phyloP scores from a whole-genome alignment of 1,284 basidiomycete species.

The Fomitiporia mediterranea region DNA sequence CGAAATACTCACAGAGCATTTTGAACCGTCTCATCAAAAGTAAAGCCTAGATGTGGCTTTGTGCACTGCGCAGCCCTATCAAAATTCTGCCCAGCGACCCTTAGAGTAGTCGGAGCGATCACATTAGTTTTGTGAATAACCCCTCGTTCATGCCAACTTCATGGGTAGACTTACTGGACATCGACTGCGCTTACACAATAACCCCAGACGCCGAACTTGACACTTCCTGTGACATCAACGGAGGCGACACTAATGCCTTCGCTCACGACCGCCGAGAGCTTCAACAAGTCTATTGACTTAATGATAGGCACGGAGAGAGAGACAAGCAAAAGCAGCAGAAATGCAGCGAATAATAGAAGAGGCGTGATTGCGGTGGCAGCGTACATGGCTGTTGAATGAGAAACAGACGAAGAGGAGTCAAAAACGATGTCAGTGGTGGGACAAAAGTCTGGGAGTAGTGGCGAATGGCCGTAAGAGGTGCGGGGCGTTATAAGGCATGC shows the following conservation, averaged over 20 bases:
- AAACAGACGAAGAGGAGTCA: background rate
- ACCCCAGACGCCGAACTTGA: conserved; percentile 55
- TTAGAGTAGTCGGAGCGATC: conserved; percentile 26
- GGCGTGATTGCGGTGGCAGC: conserved; percentile 33
- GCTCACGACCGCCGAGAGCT: conserved; percentile 36
- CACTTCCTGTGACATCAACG: conserved; percentile 34
- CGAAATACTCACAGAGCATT: conserved; percentile 38
- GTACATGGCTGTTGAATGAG: conserved; percentile 29
- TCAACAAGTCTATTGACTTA: conserved; percentile 49
- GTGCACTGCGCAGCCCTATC: conserved; percentile 41
- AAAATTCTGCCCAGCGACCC: conserved; percentile 37
- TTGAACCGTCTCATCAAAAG: conserved; percentile 44
- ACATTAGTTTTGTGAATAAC: no score
- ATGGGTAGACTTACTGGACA: conserved; percentile 36
- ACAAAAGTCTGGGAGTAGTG: background rate
- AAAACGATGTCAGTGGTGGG: no score
- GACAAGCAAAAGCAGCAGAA: conserved; percentile 51
- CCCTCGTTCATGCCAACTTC: no score
- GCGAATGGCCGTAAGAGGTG: background rate
- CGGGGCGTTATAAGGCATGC: conserved; percentile 6
- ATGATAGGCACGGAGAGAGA: conserved; percentile 57
- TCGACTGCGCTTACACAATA: conserved; percentile 49
- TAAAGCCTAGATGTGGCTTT: conserved; percentile 44
- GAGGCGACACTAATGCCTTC: conserved; percentile 30
- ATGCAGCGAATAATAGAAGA: conserved; percentile 44